Conservation (phyloP, 2,329 filamentous ascomycete species). For the Fusarium neocosmosporiellum region DNA sequence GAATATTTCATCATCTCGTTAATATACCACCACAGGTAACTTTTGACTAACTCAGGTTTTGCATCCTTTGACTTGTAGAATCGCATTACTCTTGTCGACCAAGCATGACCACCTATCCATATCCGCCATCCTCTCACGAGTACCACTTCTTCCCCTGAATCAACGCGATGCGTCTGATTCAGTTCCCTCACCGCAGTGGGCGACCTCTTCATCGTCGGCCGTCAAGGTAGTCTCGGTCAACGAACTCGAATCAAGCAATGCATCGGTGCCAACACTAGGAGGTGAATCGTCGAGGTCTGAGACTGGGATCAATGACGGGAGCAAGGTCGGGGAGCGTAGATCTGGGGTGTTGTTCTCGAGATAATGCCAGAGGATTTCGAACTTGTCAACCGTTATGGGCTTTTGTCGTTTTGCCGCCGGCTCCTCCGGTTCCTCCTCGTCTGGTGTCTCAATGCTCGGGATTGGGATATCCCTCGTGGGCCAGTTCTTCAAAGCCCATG, state of each 20-base stretch:
- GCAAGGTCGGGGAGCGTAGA: not conserved
- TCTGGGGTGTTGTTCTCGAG: not conserved
- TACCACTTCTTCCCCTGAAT: not conserved
- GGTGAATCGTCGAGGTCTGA: not conserved
- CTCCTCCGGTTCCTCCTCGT: not conserved
- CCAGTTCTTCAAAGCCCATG: slow-evolving; percentile 8
- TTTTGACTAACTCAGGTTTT: not conserved
- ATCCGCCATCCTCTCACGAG: not conserved
- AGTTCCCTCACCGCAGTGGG: not conserved
- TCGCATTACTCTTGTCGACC: not conserved
- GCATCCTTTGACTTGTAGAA: not conserved
- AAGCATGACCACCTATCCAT: not conserved
- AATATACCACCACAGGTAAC: slow-evolving; percentile 26
- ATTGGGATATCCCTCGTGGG: slow-evolving; percentile 14
- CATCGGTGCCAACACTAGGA: not conserved
- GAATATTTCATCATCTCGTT: slow-evolving; percentile 15
- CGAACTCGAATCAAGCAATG: not conserved
- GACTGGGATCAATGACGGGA: not conserved
- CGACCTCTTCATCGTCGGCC: not conserved
- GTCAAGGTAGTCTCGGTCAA: not conserved
- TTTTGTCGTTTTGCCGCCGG: not conserved
- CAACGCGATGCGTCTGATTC: not conserved
- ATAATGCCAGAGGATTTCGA: not conserved
- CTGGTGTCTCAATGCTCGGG: slow-evolving; percentile 8
- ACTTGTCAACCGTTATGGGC: not conserved